Percentiles rank a stretch among this genome's conserved stretches.
These are phyloP conservation scores for Macrolepiota fuliginosa DNA, from an alignment of 768 basidiomycete genomes.

Conservation along the genomic window DNA sequence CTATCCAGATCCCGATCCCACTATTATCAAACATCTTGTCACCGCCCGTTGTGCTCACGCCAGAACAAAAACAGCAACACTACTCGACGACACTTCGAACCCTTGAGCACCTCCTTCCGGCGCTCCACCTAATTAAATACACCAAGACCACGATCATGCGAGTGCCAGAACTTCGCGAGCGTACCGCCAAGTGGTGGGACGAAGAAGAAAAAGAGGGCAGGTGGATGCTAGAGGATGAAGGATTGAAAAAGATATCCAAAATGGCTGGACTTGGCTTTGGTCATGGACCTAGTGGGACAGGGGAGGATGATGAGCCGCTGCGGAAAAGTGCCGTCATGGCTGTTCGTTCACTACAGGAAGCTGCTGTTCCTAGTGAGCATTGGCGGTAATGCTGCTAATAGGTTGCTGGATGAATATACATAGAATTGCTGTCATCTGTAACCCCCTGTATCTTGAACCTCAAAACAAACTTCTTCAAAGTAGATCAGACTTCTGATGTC, in stretches of 20 bases:
- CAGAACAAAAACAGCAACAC: constrained; percentile 10
- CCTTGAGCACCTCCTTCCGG: constrained; percentile 36
- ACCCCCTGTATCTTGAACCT: not conserved
- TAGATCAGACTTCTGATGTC: not conserved
- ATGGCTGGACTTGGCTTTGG: constrained; percentile 42
- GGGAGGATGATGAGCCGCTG: constrained; percentile 9
- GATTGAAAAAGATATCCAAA: constrained; percentile 44
- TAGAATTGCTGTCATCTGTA: not conserved
- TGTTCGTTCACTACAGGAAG: constrained; percentile 9
- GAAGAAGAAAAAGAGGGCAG: constrained; percentile 51
- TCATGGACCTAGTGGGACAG: constrained; percentile 15
- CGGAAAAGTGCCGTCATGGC: constrained; percentile 12
- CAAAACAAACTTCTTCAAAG: not conserved
- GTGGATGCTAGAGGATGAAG: constrained; percentile 45
- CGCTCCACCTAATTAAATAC: constrained; percentile 55
- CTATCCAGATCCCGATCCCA: constrained; percentile 28
- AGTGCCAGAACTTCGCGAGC: constrained; percentile 41
- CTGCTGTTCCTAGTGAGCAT: constrained; percentile 14
- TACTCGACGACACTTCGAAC: constrained; percentile 18
- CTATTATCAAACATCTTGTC: constrained; percentile 26
- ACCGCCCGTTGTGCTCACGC: constrained; percentile 24
- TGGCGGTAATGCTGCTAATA: constrained; percentile 6
- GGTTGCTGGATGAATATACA: not conserved
- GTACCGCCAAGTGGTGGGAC: constrained; percentile 56
- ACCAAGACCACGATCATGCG: constrained; percentile 58